Conservation (phyloP, 257 asterid genomes). For the Solanum pennellii region DNA sequence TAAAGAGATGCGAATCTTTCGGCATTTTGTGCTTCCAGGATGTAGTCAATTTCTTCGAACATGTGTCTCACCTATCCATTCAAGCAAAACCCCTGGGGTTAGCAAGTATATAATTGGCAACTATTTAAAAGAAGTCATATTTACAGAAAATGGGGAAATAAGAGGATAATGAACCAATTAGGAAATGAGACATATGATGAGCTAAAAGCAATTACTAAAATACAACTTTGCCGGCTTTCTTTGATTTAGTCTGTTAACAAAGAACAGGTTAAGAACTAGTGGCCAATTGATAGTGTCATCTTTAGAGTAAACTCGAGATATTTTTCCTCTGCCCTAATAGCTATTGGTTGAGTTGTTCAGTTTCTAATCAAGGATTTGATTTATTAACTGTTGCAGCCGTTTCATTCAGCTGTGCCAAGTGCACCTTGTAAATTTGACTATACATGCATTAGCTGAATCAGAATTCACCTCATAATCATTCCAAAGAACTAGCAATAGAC, state of each 20-base stretch:
- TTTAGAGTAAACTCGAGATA: not conserved
- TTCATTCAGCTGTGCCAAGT: not conserved
- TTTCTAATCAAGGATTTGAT: not conserved
- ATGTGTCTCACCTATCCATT: constrained; percentile 84
- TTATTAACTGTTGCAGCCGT: not conserved
- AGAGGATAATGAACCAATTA: not conserved
- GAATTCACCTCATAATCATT: not conserved
- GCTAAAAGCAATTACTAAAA: not conserved
- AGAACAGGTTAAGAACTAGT: not conserved
- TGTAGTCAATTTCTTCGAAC: constrained; percentile 97
- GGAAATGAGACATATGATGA: not conserved
- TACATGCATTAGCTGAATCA: not conserved
- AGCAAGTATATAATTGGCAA: constrained; percentile 3
- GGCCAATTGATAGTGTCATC: not conserved
- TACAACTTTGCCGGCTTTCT: not conserved
- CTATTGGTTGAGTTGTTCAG: not conserved
- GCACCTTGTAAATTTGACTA: not conserved
- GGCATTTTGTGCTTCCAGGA: constrained; percentile 92
- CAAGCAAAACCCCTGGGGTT: constrained; percentile 15
- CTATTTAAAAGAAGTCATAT: not conserved
- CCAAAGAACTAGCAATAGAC: not conserved
- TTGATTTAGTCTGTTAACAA: not conserved
- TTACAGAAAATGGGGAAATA: not conserved
- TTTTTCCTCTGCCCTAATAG: not conserved
- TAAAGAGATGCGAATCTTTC: constrained; percentile 86